Evolutionary conservation across 2,329 filamentous ascomycete species (phyloP).

Genomic region (Colletotrichum sp.): DNA sequence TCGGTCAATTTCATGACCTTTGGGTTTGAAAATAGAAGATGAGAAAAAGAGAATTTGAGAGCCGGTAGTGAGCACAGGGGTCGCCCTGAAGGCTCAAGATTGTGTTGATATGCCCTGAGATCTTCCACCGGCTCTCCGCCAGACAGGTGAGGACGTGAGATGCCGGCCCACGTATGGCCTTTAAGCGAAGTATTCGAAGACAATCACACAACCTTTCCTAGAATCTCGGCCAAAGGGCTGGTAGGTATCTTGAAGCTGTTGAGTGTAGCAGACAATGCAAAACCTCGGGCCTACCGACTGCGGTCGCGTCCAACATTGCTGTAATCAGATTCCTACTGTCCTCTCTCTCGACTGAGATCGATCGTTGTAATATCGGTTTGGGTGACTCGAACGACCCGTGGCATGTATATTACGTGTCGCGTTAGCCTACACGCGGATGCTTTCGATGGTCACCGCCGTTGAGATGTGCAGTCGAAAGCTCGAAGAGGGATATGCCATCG

Average conservation of each 20-base stretch:
- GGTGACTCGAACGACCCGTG: not conserved
- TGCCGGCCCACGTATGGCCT: not conserved
- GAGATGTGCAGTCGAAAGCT: not conserved
- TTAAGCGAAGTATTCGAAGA: not conserved
- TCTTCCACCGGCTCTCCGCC: not conserved
- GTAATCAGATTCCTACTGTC: not conserved
- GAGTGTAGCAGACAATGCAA: not conserved
- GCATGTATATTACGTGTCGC: not conserved
- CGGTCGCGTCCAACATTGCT: not conserved
- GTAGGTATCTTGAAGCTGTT: not conserved
- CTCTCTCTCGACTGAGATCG: not conserved
- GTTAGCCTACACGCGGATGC: not conserved
- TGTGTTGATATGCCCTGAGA: not conserved
- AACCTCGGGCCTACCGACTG: not conserved
- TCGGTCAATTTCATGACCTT: not conserved
- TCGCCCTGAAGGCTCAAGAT: not conserved
- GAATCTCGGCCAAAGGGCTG: not conserved
- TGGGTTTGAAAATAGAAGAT: not conserved
- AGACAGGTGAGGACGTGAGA: not conserved
- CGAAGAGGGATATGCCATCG: not conserved
- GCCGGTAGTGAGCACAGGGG: not conserved
- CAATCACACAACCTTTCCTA: fast-evolving
- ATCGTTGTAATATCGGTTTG: not conserved
- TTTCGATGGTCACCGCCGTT: not conserved
- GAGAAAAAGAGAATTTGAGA: not conserved